These are phyloP conservation scores for Suillus bovinus DNA, from an alignment of 768 basidiomycete species.

Conservation along the genomic window DNA sequence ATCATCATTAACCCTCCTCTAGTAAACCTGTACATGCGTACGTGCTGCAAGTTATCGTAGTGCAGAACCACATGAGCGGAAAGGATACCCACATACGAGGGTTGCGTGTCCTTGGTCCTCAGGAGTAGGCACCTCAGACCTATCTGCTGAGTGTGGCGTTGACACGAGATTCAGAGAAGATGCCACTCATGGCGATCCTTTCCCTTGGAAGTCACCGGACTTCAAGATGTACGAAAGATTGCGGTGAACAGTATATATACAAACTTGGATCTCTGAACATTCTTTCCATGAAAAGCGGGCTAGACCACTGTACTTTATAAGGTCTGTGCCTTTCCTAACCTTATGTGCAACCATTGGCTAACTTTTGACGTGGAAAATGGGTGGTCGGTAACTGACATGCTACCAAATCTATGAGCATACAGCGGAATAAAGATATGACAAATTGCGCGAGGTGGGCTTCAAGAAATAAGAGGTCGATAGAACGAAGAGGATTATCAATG, in stretches of 20 bases:
- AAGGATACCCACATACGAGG: slow-evolving; percentile 99
- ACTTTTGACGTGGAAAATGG: not conserved
- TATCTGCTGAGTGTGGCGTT: slow-evolving; percentile 5
- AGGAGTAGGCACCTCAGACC: slow-evolving; percentile 55
- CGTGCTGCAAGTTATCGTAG: slow-evolving; percentile 85
- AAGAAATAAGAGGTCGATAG: not conserved
- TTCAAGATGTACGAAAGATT: slow-evolving; percentile 83
- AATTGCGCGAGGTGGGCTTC: not conserved
- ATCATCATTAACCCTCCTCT: not conserved
- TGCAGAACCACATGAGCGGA: slow-evolving; percentile 96
- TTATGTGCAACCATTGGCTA: not conserved
- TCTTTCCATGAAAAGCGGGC: not conserved
- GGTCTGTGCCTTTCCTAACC: not conserved
- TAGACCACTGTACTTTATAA: not conserved
- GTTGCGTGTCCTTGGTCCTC: slow-evolving; percentile 80
- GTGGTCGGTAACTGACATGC: not conserved
- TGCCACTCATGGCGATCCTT: slow-evolving; percentile 62
- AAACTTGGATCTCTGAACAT: not conserved
- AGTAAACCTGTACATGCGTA: slow-evolving; percentile 90
- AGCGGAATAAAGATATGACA: not conserved
- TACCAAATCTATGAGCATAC: not conserved
- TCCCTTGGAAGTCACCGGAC: slow-evolving; percentile 60
- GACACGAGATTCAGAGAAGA: slow-evolving; percentile 37
- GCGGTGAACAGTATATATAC: slow-evolving; percentile 40
- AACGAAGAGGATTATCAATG: not conserved